Evolutionary conservation across 2,329 filamentous ascomycete species (phyloP), one percentile per base, ranked within the genome.

Genomic region (Ceratocystis ficicola): DNA sequence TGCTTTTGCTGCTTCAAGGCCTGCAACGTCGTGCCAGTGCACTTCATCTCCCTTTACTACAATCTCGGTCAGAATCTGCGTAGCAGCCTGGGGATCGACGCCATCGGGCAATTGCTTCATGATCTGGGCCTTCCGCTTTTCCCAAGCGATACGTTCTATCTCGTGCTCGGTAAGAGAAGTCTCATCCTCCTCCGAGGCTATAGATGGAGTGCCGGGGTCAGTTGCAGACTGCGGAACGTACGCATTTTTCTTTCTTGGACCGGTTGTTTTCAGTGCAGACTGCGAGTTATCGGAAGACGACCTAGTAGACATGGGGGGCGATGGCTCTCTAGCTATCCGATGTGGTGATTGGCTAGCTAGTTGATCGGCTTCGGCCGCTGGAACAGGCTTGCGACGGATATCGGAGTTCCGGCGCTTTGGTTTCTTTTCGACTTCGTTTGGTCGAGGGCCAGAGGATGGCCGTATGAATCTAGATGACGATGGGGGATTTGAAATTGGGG

Each of bases 11-110:
- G 88, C 82, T 62, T 96, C 89, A 3, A 99, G 78, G 0, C 94
- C 94, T 0, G 94, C 92, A 66, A 99, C 88, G 73, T 99, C 94
- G 61, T 85, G 83, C 94, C 94, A 99, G 71, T 89, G 90, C 1
- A 99, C 94, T 72, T 95, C 89, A 71, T 99, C 94, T 5, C 94
- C 94, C 69, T 93, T 85, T 15, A 97, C 87, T 2, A 99, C 88
- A 68, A 99, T 95, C 70, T 99, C 94, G 72, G 96, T 96, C 67
- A 97, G 80, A 36, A 99, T 96, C 69, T 96, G 90, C 72, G 89
- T 89, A 0, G 93, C 94, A 2, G 92, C 89, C 30, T 81, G 78
- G 69, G 87, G 83, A 72, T 99, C 94, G 2, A 96, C 84, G 0
- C 91, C 91, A 64, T 86, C 82, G 0, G 92, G 92, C 0, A 97